Base-by-base conservation (phyloP, 176 grass and related monocot genomes). In the Aegilops speltoides region DNA sequence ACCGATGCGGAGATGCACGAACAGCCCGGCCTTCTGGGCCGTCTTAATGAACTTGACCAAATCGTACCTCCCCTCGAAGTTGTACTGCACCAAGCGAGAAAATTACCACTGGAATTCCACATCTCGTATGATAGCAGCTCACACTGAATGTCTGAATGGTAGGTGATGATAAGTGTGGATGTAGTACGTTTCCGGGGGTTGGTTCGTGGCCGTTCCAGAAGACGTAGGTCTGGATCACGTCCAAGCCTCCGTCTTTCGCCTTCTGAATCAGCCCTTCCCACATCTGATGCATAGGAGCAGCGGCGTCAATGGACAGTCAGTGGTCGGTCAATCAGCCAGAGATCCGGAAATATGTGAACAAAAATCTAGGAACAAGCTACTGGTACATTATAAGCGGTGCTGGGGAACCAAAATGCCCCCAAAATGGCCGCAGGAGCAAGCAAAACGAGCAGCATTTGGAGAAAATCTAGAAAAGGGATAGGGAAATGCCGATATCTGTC, bases 201-300 rank as follows among this genome's bases (percentile, higher is more conserved):
- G 97, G 97, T 65, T 99, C 97, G 46, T 99, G 97, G 3, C 97
- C 94, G 36, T 99, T 99, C 97, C 97, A 99, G 78, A 99, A 99
- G 26, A 99, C 97, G 75, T 99, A 99, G 8, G 97, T 99, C 76
- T 99, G 97, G 80, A 99, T 88, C 74, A 96, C 97, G 87, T 99
- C 97, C 80, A 99, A 82, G 46, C 94, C 94, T 90, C 94, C 97
- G 85, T 99, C 94, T 86, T 97, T 99, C 9, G 97, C 97, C 83
- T 97, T 99, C 86, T 99, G 85, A 81, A 97, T 86, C 40, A 99
- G 81, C 22, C 92, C 97, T 79, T 99, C 97, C 97, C 97, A 99
- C 94, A 99, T 99, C 97, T 98, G 86, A 64, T 46, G 4, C 79
- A 68, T 2, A 87, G 69, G 89, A 57, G 12, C 25, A 67, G 10